A percentile compares a stretch with the other conserved stretches of the same genome.
These are phyloP conservation scores for Potentilla sterilis DNA, from an alignment of 306 rosid genomes.

Conservation along the genomic window DNA sequence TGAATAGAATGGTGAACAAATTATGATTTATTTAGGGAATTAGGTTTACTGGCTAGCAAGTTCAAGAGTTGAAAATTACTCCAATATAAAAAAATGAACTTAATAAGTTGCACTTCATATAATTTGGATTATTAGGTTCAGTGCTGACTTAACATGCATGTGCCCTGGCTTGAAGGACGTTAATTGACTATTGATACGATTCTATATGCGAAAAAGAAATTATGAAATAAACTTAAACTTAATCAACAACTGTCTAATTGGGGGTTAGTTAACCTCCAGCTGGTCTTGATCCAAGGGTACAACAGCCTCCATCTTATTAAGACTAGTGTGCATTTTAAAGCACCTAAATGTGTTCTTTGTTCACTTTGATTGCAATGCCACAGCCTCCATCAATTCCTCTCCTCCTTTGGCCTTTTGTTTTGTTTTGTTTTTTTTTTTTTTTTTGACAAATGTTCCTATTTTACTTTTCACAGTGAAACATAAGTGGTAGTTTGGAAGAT, in stretches of 20 bases:
- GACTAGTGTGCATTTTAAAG: not conserved
- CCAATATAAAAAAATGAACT: not conserved
- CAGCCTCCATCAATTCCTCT: too few species aligned
- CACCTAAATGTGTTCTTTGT: not conserved
- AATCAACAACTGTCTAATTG: not conserved
- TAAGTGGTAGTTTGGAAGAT: not conserved
- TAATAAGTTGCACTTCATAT: not conserved
- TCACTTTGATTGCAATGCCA: too few species aligned
- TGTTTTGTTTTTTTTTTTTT: too few species aligned
- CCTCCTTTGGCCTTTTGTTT: too few species aligned
- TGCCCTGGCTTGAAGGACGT: not conserved
- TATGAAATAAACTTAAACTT: not conserved
- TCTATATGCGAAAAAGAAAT: not conserved
- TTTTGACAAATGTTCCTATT: too few species aligned
- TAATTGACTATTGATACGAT: not conserved
- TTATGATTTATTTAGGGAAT: not conserved
- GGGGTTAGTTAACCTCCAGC: not conserved
- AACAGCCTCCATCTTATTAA: not conserved
- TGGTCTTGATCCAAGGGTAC: not conserved
- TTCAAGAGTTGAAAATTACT: constrained; percentile 7
- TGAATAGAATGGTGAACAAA: not conserved
- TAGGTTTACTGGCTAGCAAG: not conserved
- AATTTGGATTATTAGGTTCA: not conserved
- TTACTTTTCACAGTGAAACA: too few species aligned
- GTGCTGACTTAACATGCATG: not conserved